Conservation (phyloP, 2,329 filamentous ascomycete genomes). For the Ophiostoma sp. region DNA sequence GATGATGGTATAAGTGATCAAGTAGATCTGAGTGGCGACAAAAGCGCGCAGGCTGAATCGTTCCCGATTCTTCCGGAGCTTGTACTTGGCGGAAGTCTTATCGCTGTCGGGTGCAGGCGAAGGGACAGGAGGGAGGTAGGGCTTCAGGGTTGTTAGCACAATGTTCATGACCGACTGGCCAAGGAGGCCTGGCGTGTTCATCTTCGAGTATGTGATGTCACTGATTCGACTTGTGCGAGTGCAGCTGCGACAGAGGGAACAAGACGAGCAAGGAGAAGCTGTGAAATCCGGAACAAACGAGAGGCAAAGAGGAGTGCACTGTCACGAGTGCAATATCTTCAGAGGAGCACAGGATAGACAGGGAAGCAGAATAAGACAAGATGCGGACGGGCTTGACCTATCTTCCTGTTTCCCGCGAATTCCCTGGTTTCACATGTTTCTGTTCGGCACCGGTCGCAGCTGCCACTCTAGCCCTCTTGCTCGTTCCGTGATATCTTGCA, state of each 20-base stretch:
- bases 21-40: slow-evolving; percentile 56
- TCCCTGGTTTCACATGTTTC: background rate
- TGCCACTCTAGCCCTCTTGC: background rate
- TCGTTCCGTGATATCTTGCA: background rate
- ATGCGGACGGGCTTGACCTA: background rate
- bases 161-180: background rate
- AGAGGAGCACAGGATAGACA: background rate
- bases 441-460: slow-evolving; percentile 18
- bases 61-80: slow-evolving; percentile 32
- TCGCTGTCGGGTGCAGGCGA: background rate
- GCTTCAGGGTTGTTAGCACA: slow-evolving; percentile 5
- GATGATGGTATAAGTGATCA: slow-evolving; percentile 62
- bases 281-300: background rate
- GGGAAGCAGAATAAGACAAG: background rate
- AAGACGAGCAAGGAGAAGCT: background rate
- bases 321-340: background rate
- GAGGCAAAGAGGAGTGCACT: background rate
- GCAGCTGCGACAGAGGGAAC: background rate
- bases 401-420: background rate
- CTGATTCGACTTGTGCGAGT: background rate
- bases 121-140: background rate
- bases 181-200: background rate
- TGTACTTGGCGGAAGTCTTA: slow-evolving; percentile 12
- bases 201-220: background rate
- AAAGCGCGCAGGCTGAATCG: slow-evolving; percentile 57